Evolutionary conservation across 768 basidiomycete species (phyloP).

Genomic region (Rhizopogon sp.): DNA sequence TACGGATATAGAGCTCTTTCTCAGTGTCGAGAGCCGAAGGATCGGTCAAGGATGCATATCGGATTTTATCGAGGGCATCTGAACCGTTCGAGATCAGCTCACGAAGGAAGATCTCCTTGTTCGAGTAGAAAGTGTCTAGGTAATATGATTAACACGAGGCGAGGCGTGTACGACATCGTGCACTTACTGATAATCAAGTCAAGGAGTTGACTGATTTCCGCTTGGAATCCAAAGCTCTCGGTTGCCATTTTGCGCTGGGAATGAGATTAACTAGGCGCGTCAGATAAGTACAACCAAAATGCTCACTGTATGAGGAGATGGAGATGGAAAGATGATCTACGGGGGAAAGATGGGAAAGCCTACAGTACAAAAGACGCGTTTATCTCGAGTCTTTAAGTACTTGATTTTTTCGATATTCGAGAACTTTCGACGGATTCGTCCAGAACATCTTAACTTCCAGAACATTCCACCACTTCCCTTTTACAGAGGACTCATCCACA

Average conservation of each 20-base stretch:
- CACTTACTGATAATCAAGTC: constrained; percentile 96
- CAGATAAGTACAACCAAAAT: not conserved
- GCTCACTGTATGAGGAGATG: constrained; percentile 12
- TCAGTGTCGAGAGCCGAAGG: constrained; percentile 82
- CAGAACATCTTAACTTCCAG: constrained; percentile 19
- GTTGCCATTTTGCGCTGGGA: constrained; percentile 52
- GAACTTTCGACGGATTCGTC: constrained; percentile 34
- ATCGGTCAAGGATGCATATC: constrained; percentile 94
- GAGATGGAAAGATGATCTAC: constrained; percentile 3
- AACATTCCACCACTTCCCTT: constrained; percentile 27
- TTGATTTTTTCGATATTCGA: constrained; percentile 29
- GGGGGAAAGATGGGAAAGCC: constrained; percentile 9
- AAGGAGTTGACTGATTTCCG: constrained; percentile 97
- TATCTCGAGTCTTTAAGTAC: constrained; percentile 32
- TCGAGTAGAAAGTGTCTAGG: constrained; percentile 99
- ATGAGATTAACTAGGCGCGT: constrained; percentile 5
- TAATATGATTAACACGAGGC: not conserved
- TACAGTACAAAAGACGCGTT: constrained; percentile 12
- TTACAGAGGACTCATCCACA: not conserved
- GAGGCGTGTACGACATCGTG: constrained; percentile 1
- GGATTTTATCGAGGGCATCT: constrained; percentile 99
- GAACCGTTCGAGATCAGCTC: constrained; percentile 96
- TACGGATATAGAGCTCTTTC: constrained; percentile 93
- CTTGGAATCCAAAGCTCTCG: constrained; percentile 95
- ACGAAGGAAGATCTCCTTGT: constrained; percentile 99